Conservation (phyloP, 495 filamentous ascomycete species). For the Aspergillus funiculosus region DNA sequence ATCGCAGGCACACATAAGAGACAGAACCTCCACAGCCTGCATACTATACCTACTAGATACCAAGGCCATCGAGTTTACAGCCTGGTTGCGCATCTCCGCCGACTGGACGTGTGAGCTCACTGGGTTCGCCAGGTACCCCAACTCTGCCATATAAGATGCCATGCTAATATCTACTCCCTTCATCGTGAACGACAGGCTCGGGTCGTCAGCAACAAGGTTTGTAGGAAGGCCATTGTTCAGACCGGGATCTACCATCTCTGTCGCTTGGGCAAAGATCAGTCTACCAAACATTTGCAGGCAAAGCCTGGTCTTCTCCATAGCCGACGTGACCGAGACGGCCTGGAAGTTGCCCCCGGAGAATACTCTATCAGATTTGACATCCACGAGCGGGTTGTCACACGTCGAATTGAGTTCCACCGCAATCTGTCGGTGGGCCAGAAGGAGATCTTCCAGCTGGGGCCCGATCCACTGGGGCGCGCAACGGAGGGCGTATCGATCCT, state of each 20-base stretch:
- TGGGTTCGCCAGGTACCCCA: conserved; percentile 47
- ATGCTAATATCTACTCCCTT: conserved; percentile 62
- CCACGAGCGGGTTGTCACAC: conserved; percentile 59
- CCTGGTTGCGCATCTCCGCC: conserved; percentile 57
- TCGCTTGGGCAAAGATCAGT: conserved; percentile 53
- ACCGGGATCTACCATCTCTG: conserved; percentile 53
- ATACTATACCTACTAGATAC: conserved; percentile 52
- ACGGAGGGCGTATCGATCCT: conserved; percentile 59
- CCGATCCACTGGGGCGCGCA: conserved; percentile 62
- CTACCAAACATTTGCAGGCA: conserved; percentile 53
- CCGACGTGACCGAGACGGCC: conserved; percentile 53
- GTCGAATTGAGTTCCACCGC: conserved; percentile 56
- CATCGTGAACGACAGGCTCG: conserved; percentile 49
- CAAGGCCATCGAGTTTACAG: conserved; percentile 54
- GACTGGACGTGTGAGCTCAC: conserved; percentile 50
- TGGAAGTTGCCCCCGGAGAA: conserved; percentile 62
- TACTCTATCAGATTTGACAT: conserved; percentile 30
- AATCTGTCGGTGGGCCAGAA: conserved; percentile 51
- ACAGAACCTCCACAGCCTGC: conserved; percentile 51
- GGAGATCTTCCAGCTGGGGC: conserved; percentile 56
- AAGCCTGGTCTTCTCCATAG: conserved; percentile 56
- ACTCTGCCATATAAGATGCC: conserved; percentile 58
- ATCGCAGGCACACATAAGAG: conserved; percentile 46
- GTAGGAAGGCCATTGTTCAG: conserved; percentile 55
- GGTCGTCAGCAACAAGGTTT: conserved; percentile 55